Base-by-base conservation (phyloP, 2,329 filamentous ascomycete genomes). In the Venturia oleaginea region DNA sequence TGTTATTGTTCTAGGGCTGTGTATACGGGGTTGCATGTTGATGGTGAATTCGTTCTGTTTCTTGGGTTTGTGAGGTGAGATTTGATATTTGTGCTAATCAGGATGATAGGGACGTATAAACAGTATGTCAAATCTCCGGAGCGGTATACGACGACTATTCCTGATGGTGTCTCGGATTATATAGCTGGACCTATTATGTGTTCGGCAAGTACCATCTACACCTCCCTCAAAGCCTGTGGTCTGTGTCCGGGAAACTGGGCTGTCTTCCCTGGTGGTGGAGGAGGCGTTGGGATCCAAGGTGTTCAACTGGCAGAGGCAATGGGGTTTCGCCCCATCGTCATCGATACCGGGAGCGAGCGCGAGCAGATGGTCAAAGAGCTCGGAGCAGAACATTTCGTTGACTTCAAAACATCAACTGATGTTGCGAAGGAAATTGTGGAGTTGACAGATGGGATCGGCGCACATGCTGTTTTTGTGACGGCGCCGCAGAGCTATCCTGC, bases 301-400 rank as follows among this genome's bases (percentile, higher is more conserved):
- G 75, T 79, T 1, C 77, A 79, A 68, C 70, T 82, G 5, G 81
- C 81, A 10, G 75, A 76, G 54, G 81, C 81, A 2, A 84, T 84
- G 80, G 83, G 83, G 0, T 78, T 84, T 72, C 76, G 82, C 4
- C 77, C 82, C 2, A 81, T 85, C 59, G 83, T 83, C 17, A 77
- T 85, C 30, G 83, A 85, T 66, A 79, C 77, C 0, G 81, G 82
- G 3, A 75, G 73, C 1, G 74, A 74, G 4, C 83, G 83, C 68
- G 73, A 76, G 15, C 73, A 76, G 24, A 70, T 84, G 0, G 76
- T 77, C 17, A 63, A 79, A 61, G 72, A 76, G 61, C 77, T 83
- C 70, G 83, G 83, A 3, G 82, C 83, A 0, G 82, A 84, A 65
- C 77, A 75, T 1, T 85, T 83, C 70, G 73, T 85, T n/a, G 83